Conservation (phyloP, 2,329 filamentous ascomycete species). For the Pseudonectria foliicola region DNA sequence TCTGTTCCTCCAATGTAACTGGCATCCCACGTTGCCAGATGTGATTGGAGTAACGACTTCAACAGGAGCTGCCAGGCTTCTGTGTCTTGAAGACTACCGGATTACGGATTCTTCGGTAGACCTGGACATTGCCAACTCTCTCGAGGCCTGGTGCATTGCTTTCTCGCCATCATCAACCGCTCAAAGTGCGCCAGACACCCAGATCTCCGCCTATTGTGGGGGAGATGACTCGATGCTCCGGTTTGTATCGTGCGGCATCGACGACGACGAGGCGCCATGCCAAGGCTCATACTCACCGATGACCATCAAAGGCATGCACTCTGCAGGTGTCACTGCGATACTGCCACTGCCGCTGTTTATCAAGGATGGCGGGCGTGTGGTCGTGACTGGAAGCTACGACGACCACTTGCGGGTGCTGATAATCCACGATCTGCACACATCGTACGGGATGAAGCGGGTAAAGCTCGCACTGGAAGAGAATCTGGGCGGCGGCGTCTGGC, state of each 20-base stretch:
- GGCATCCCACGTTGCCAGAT: constrained; percentile 52
- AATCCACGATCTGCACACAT: constrained; percentile 34
- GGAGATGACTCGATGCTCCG: constrained; percentile 67
- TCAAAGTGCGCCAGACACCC: constrained; percentile 11
- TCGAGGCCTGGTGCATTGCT: constrained; percentile 70
- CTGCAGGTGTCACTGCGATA: constrained; percentile 84
- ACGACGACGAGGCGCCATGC: constrained; percentile 6
- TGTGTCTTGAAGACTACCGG: constrained; percentile 39
- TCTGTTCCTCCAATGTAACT: constrained; percentile 66
- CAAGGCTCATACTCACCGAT: constrained; percentile 20
- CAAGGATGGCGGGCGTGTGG: constrained; percentile 42
- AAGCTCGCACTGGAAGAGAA: constrained; percentile 55
- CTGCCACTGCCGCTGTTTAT: constrained; percentile 52
- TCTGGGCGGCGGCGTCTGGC: constrained; percentile 81
- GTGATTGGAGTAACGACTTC: constrained; percentile 66
- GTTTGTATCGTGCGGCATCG: constrained; percentile 30
- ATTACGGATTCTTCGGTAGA: constrained; percentile 25
- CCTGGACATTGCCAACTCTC: constrained; percentile 40
- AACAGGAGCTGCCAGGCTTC: constrained; percentile 53
- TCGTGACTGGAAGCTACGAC: constrained; percentile 89
- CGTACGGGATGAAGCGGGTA: constrained; percentile 34
- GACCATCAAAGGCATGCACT: constrained; percentile 46
- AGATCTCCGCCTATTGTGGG: constrained; percentile 54
- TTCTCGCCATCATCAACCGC: constrained; percentile 38
- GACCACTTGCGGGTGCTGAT: constrained; percentile 67